Evolutionary conservation across 1,284 basidiomycete genomes (phyloP).

Genomic region (Gomphus bonarii): DNA sequence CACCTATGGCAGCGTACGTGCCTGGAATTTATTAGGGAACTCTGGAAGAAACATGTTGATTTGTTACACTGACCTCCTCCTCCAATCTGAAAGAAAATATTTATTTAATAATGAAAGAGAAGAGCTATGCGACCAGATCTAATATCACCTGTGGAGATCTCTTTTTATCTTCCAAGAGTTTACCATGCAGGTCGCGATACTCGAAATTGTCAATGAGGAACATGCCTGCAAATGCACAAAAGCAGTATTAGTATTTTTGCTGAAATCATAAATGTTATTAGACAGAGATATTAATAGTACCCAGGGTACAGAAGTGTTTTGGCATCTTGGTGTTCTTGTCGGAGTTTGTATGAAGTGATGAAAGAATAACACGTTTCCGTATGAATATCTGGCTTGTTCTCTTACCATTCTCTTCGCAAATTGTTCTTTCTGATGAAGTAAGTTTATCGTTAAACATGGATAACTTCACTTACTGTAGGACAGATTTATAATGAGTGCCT

Average conservation of each 20-base stretch:
- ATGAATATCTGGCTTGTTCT: constrained; percentile 5
- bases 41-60: constrained; percentile 1
- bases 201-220: constrained; percentile 83
- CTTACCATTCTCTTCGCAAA: not conserved
- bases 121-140: not conserved
- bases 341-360: not conserved
- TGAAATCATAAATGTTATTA: too few species aligned
- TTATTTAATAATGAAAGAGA: not conserved
- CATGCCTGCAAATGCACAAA: constrained; percentile 43
- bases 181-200: constrained; percentile 46
- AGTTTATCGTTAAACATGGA: constrained; percentile 1
- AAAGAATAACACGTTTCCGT: too few species aligned
- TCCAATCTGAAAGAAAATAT: constrained; percentile 53
- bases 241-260: too few species aligned
- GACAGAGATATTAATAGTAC: not conserved
- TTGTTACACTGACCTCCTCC: constrained; percentile 64
- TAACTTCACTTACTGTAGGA: not conserved
- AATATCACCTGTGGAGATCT: constrained; percentile 37
- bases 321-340: not conserved
- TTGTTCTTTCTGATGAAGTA: constrained; percentile 44
- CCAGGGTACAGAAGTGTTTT: constrained; percentile 42
- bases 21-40: not conserved
- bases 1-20: constrained; percentile 64
- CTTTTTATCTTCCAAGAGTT: constrained; percentile 29
- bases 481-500: constrained; percentile 54